Percentiles rank a stretch among this genome's conserved stretches.
Conservation (phyloP, 768 basidiomycete genomes). For the Brasilioporus rufonigricans region DNA sequence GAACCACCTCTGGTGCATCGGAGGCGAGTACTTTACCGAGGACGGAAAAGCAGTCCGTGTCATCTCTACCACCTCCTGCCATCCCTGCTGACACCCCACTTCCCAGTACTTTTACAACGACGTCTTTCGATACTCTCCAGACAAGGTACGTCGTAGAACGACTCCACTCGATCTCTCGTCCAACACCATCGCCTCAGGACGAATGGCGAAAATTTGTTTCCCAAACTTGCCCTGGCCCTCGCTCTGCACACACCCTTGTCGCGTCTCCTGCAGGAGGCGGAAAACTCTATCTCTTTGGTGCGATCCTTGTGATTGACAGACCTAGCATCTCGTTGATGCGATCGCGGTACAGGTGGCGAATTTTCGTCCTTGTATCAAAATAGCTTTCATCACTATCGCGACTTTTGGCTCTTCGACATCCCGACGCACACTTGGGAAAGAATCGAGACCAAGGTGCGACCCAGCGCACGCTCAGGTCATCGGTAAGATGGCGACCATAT, state of each 20-base stretch:
- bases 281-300: slow-evolving; percentile 81
- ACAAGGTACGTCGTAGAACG: slow-evolving; percentile 48
- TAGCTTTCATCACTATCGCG: slow-evolving; percentile 84
- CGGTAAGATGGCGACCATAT: slow-evolving; percentile 38
- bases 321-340: not conserved
- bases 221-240: slow-evolving; percentile 81
- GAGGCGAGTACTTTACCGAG: slow-evolving; percentile 85
- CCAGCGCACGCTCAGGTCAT: slow-evolving; percentile 81
- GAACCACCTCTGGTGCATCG: slow-evolving; percentile 80
- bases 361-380: slow-evolving; percentile 83
- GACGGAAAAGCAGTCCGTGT: slow-evolving; percentile 71
- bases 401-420: slow-evolving; percentile 88
- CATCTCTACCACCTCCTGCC: accelerated
- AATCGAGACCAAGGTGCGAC: slow-evolving; percentile 81
- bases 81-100: not conserved
- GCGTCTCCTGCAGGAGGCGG: slow-evolving; percentile 77
- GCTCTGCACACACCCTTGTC: slow-evolving; percentile 83
- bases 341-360: slow-evolving; percentile 61
- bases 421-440: slow-evolving; percentile 79
- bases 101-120: slow-evolving; percentile 82
- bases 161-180: not conserved
- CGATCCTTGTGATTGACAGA: not conserved
- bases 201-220: slow-evolving; percentile 58
- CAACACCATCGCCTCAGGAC: too few relatives aligned
- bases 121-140: slow-evolving; percentile 81